A percentile compares a stretch with the other conserved stretches of the same genome.
These are phyloP conservation scores for Pulveroboletus ravenelii DNA, from an alignment of 768 basidiomycete genomes.

Conservation along the genomic window DNA sequence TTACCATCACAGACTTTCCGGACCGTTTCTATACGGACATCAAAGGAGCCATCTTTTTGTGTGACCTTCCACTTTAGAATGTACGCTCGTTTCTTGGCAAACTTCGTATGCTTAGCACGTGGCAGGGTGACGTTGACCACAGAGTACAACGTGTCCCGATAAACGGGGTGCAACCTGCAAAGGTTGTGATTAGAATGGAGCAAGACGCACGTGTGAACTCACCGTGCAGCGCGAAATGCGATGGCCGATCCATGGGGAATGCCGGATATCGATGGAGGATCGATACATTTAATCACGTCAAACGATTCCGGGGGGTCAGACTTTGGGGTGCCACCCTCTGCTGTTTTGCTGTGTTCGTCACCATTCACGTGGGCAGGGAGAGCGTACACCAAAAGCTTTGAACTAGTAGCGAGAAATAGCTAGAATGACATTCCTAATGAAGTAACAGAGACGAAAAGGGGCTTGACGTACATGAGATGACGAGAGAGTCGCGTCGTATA, in stretches of 20 bases:
- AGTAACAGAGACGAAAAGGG: background rate
- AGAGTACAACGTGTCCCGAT: slow-evolving; percentile 56
- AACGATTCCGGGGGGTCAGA: slow-evolving; percentile 27
- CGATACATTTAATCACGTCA: slow-evolving; percentile 46
- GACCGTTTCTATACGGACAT: slow-evolving; percentile 43
- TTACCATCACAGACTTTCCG: slow-evolving; percentile 76
- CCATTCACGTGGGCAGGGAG: slow-evolving; percentile 36
- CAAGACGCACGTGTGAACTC: slow-evolving; percentile 5
- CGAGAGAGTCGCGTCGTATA: slow-evolving; percentile 84
- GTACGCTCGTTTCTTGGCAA: slow-evolving; percentile 54
- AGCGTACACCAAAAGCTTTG: slow-evolving; percentile 58
- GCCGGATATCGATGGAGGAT: slow-evolving; percentile 48
- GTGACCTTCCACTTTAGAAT: slow-evolving; percentile 69
- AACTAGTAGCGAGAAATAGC: slow-evolving; percentile 65
- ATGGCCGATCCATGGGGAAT: slow-evolving; percentile 37
- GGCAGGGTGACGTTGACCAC: slow-evolving; percentile 64
- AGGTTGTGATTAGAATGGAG: slow-evolving; percentile 7
- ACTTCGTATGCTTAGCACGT: slow-evolving; percentile 52
- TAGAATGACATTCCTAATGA: slow-evolving; percentile 24
- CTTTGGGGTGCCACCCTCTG: slow-evolving; percentile 30
- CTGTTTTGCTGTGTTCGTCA: background rate
- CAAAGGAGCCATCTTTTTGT: slow-evolving; percentile 63
- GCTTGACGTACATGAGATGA: slow-evolving; percentile 46
- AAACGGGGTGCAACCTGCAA: slow-evolving; percentile 52
- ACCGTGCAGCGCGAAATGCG: slow-evolving; percentile 66